Conservation (phyloP, 768 basidiomycete species). For the Mycena pura region DNA sequence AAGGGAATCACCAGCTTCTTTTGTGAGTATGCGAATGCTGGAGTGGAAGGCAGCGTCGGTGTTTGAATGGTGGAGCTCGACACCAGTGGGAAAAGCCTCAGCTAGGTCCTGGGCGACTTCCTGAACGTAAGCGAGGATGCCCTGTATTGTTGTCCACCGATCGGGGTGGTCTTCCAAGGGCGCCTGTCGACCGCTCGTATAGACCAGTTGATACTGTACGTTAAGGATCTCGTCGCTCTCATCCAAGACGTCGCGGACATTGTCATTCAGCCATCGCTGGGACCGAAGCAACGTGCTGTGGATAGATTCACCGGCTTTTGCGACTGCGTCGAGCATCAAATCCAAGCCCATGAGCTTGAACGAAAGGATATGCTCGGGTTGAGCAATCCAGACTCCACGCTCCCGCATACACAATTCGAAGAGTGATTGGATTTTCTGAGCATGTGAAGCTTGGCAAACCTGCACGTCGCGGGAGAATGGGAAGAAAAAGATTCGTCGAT, state of each 20-base stretch:
- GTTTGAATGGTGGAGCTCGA: constrained; percentile 26
- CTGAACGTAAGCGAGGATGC: constrained; percentile 38
- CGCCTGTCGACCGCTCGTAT: constrained; percentile 47
- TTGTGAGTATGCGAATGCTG: constrained; percentile 28
- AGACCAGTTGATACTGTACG: constrained; percentile 56
- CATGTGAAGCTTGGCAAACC: constrained; percentile 20
- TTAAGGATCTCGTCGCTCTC: constrained; percentile 58
- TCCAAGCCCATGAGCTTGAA: constrained; percentile 51
- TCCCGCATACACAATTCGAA: constrained; percentile 45
- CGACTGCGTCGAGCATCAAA: not conserved
- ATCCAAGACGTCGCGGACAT: constrained; percentile 50
- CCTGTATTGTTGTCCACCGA: constrained; percentile 50
- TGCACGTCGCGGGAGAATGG: constrained; percentile 55
- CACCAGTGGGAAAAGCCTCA: constrained; percentile 24
- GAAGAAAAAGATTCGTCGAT: constrained; percentile 55
- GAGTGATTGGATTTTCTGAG: constrained; percentile 36
- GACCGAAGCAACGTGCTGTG: constrained; percentile 31
- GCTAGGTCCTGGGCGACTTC: constrained; percentile 24
- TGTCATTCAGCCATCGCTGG: constrained; percentile 34
- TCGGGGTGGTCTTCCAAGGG: constrained; percentile 48
- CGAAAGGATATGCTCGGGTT: constrained; percentile 63
- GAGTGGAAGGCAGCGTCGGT: constrained; percentile 10
- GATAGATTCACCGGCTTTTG: not conserved
- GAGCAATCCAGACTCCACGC: constrained; percentile 52
- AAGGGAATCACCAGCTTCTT: constrained; percentile 22